Base-by-base conservation (phyloP, 331 rosid species). In the Malus hybrid region DNA sequence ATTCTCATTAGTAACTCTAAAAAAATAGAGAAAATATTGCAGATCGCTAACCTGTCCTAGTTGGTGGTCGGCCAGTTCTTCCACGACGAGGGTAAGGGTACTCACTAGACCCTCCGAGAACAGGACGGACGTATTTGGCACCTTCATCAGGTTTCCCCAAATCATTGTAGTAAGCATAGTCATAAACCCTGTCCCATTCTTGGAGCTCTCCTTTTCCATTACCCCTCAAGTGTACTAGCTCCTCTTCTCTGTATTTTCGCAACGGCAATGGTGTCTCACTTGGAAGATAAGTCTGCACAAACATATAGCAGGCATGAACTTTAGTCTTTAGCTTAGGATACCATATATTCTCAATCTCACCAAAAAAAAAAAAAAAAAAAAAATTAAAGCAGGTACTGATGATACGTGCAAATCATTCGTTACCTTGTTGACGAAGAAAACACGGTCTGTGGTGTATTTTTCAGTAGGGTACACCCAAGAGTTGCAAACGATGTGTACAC, bases 11-110 rank as follows among this genome's bases (percentile, higher is more conserved):
- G 48, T 22, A 4, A 22, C 13, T 5, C 31, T 1, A 24, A 59
- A 59, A 4, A 22, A 5, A 59, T 6, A 57, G 9, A 10, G 48
- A 42, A 42, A 42, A 42, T 42, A 42, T 42, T 42, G 48, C 15
- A 59, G 69, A 71, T 32, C 50, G 67, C 81, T 70, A 74, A 90
- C 98, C 98, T 86, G 91, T 80, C 60, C 75, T 59, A 3, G 87
- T 16, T 10, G 86, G 84, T 28, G 81, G 81, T 74, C 98, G 83
- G 54, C 92, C 88, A 16, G 97, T 93, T 82, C 96, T 85, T 77
- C 96, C 92, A 31, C 98, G 82, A 2, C 97, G 85, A 72, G 97
- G 98, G 77, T 93, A 93, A 57, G 98, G 96, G 84, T 86, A 89
- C 67, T 89, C 71, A 24, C 22, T 80, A 3, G 96, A 91, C 48